A percentile compares a stretch with the other conserved stretches of the same genome.
phyloP scores from a whole-genome alignment of 495 filamentous ascomycete species.

The Hyaloscypha hepaticicola region DNA sequence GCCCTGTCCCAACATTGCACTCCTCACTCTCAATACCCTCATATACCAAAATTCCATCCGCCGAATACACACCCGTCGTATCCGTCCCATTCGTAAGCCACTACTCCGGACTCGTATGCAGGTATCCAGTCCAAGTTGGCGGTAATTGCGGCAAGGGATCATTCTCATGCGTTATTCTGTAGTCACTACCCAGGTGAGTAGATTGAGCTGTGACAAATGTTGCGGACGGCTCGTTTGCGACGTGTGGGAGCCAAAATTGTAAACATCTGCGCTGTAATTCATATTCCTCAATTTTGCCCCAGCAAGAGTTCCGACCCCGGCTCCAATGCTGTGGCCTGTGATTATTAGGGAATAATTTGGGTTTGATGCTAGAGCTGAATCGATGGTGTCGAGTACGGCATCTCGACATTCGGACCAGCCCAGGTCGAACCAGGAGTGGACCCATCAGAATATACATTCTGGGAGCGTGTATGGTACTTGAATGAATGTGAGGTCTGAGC shows the following conservation, averaged over 20 bases:
- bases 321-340: slow-evolving; percentile 2
- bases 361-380: not conserved
- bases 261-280: not conserved
- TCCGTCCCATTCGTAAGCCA: slow-evolving; percentile 3
- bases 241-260: not conserved
- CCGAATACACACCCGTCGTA: not conserved
- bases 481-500: not conserved
- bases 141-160: slow-evolving; percentile 5
- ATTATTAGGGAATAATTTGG: not conserved
- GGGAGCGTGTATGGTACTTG: not conserved
- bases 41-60: not conserved
- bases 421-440: not conserved
- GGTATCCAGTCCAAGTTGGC: not conserved
- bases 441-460: not conserved
- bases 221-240: not conserved
- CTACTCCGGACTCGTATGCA: slow-evolving; percentile 9
- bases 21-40: slow-evolving; percentile 4
- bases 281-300: not conserved
- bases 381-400: not conserved
- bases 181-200: not conserved
- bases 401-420: not conserved
- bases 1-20: not conserved
- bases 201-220: not conserved
- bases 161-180: slow-evolving; percentile 6
- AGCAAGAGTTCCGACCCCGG: not conserved